These are phyloP conservation scores for Boletus reticulatus DNA, from an alignment of 768 basidiomycete genomes.

Conservation along the genomic window DNA sequence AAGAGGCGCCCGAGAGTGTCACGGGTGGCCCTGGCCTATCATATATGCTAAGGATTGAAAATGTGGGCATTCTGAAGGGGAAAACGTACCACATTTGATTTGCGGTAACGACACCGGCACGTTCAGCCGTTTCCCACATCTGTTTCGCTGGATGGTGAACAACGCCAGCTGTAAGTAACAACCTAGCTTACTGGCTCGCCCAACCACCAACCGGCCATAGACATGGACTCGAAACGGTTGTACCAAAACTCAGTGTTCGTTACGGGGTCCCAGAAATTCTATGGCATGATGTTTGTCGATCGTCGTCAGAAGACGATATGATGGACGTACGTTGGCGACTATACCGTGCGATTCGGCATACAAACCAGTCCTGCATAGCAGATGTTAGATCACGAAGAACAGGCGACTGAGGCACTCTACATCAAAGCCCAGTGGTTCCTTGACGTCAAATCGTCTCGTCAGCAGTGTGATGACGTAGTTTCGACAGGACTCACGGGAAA, in stretches of 20 bases:
- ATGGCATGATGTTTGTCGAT: background rate
- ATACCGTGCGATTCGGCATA: slow-evolving; percentile 91
- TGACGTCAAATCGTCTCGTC: background rate
- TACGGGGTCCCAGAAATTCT: slow-evolving; percentile 88
- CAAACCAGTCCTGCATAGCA: slow-evolving; percentile 74
- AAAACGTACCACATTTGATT: slow-evolving; percentile 86
- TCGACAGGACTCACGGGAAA: slow-evolving; percentile 66
- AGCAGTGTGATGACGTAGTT: background rate
- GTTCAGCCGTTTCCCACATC: slow-evolving; percentile 90
- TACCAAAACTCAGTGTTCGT: slow-evolving; percentile 68
- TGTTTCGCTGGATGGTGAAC: slow-evolving; percentile 27
- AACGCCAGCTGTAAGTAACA: background rate
- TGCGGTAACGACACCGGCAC: slow-evolving; percentile 70
- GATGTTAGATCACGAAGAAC: background rate
- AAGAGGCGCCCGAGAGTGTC: slow-evolving; percentile 59
- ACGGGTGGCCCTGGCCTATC: slow-evolving; percentile 79
- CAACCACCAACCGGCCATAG: slow-evolving; percentile 78
- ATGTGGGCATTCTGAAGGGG: background rate
- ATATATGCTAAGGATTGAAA: background rate
- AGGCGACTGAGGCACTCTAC: slow-evolving; percentile 37
- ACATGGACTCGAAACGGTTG: slow-evolving; percentile 55
- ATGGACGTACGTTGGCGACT: slow-evolving; percentile 68
- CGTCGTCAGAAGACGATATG: background rate
- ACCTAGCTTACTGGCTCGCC: slow-evolving; percentile 79
- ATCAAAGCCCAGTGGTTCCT: slow-evolving; percentile 92